Base-by-base conservation (phyloP, 331 rosid species). In the Phaseolus coccineus region DNA sequence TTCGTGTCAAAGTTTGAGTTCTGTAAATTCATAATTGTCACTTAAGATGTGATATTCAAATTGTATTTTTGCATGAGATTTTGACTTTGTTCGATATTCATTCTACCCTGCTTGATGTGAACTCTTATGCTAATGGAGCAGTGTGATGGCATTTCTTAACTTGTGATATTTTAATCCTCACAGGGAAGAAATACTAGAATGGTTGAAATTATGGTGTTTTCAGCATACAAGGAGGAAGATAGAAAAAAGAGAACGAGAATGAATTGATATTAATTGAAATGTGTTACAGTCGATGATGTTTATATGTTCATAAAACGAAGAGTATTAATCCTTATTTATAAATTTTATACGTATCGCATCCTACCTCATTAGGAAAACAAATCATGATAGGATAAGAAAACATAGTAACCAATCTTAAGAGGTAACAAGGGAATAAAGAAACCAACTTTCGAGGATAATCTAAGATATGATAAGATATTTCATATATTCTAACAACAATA, bases 71-170 rank as follows among this genome's bases (percentile, higher is more conserved):
- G 76, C 53, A 64, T 35, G 71, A 76, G 37, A 39, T 76, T 2
- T 30, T 56, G 31, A 82, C 44, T 64, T 64, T 47, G 19, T 77
- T 47, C 28, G 8, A n/a, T 15, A 33, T 69, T 51, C 71, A 25
- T 56, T 81, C 44, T 55, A 53, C 68, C 69, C 9, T 16, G 59
- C 67, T 57, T 74, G 51, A 16, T 64, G 19, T 69, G 47, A 80
- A 16, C 47, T 42, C 46, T 66, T 48, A 57, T 57, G 66, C 66
- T 28, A 27, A 50, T 25, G 57, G 48, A 37, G 66, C 63, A 70
- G 8, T 71, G 72, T 44, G 46, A 12, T 0, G 10, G 47, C 56
- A 63, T 51, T 82, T 39, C 39, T 53, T 30, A 42, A 56, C 10
- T 53, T 69, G 73, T 62, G 39, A 61, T 12, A 22, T 74, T 57